These are phyloP conservation scores for Aspergillus coremiiformis DNA, from an alignment of 495 filamentous ascomycete species.

Conservation along the genomic window DNA sequence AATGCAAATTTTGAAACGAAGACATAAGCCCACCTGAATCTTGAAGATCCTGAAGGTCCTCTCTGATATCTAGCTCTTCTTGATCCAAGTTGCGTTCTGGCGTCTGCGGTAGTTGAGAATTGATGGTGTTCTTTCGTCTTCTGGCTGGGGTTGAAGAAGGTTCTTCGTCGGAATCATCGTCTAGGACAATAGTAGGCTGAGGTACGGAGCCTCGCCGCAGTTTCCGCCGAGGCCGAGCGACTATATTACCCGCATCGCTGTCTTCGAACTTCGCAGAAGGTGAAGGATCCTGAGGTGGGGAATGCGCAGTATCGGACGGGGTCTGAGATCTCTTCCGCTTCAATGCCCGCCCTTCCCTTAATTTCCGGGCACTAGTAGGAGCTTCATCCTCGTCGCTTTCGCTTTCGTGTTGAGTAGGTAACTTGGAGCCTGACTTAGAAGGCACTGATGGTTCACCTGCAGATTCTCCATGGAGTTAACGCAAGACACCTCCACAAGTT, in stretches of 20 bases:
- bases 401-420: conserved; percentile 1
- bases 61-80: conserved; percentile 34
- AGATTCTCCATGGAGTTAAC: background rate
- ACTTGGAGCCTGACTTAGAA: background rate
- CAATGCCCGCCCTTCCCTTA: background rate
- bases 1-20: background rate
- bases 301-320: background rate
- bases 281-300: background rate
- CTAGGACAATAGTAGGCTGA: conserved; percentile 10
- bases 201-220: conserved; percentile 22
- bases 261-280: conserved; percentile 10
- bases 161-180: conserved; percentile 23
- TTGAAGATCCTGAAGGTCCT: conserved; percentile 40
- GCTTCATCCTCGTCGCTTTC: conserved; percentile 17
- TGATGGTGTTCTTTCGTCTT: conserved; percentile 10
- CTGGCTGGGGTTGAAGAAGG: conserved; percentile 24
- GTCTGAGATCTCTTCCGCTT: conserved; percentile 17
- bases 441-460: background rate
- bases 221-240: conserved; percentile 24
- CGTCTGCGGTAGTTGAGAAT: conserved; percentile 17
- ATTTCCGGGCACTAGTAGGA: conserved; percentile 14
- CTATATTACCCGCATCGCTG: conserved; percentile 23
- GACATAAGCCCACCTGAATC: conserved; percentile 31
- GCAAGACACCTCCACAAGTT: background rate
- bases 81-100: conserved; percentile 20